A percentile compares a stretch with the other conserved stretches of the same genome.
phyloP scores from a whole-genome alignment of 164 flowering plant species.

The grape (Vitis vinifera) region ASM3070453v1 NC_081814.1:1376501-1377000 shows the following conservation, averaged over 20 bases:
- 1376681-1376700: conserved; percentile 53
- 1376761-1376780: too few relatives aligned
- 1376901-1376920: conserved; percentile 1
- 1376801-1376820: too few relatives aligned
- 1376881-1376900: not conserved
- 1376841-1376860: too few relatives aligned
- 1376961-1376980: conserved; percentile 75
- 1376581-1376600: conserved; percentile 32
- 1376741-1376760: too few relatives aligned
- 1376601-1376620: conserved; percentile 49
- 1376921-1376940: conserved; percentile 5
- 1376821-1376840: too few relatives aligned
- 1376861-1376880: not conserved
- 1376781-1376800: too few relatives aligned
- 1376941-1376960: conserved; percentile 2
- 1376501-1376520: too few relatives aligned
- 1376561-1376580: not conserved
- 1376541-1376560: not conserved
- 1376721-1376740: too few relatives aligned
- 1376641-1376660: conserved; percentile 69
- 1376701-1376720: too few relatives aligned
- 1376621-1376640: conserved; percentile 53
- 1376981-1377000: conserved; percentile 95
- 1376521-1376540: not conserved
- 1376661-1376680: conserved; percentile 98